Conservation (phyloP, 441 rosid genomes). For the Adansonia grandidieri region DNA sequence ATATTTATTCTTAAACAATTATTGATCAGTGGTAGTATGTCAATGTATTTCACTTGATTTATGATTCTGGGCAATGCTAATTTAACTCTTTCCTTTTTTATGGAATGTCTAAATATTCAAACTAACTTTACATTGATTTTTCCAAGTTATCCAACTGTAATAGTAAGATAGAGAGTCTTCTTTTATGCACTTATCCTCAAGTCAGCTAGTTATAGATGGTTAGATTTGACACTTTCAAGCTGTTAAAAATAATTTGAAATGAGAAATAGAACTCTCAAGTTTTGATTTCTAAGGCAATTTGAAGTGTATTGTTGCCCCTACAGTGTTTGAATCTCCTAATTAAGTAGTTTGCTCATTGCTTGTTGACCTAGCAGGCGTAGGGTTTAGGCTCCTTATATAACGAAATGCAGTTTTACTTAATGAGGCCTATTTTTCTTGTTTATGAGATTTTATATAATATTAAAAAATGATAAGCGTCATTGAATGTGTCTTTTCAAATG, state of each 20-base stretch:
- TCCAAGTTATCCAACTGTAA: background rate
- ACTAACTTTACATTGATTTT: background rate
- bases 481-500: conserved; percentile 35
- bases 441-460: background rate
- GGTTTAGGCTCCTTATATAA: conserved; percentile 16
- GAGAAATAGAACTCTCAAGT: background rate
- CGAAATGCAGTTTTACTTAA: conserved; percentile 11
- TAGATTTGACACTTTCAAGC: background rate
- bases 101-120: conserved; percentile 14
- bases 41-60: background rate
- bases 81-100: background rate
- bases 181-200: background rate
- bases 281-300: background rate
- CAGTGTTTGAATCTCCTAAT: background rate
- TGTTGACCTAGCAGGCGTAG: background rate
- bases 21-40: background rate
- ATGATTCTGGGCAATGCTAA: background rate
- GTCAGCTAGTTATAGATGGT: background rate
- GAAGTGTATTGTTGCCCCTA: background rate
- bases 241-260: background rate
- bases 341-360: conserved; percentile 8
- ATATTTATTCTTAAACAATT: background rate
- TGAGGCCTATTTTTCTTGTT: conserved; percentile 18
- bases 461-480: conserved; percentile 18
- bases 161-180: background rate